Percentiles rank a stretch among this genome's conserved stretches.
Evolutionary conservation across 2,329 filamentous ascomycete species (phyloP).

Genomic region (Leptographium wingfieldii): DNA sequence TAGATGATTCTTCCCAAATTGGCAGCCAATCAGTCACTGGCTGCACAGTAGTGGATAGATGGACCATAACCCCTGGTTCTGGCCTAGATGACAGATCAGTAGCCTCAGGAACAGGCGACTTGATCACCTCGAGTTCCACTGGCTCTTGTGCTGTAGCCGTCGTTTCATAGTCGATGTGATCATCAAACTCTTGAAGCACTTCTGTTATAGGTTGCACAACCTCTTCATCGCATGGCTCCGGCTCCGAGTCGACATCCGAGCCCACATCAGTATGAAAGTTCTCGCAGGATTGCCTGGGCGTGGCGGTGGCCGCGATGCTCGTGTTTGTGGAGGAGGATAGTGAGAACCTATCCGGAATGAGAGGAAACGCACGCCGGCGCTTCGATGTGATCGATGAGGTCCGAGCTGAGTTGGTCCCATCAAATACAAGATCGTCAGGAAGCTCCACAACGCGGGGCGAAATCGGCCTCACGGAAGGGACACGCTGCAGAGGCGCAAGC

Average conservation of each 20-base stretch:
- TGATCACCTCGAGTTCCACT: neutral
- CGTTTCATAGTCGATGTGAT: neutral
- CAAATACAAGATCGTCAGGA: constrained; percentile 3
- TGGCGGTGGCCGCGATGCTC: neutral
- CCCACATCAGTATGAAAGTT: neutral
- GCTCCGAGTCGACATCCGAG: neutral
- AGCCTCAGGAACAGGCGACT: neutral
- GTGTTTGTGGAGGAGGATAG: neutral
- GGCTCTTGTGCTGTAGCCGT: neutral
- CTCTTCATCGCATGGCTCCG: neutral
- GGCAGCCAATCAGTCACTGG: neutral
- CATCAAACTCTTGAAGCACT: neutral
- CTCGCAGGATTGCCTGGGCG: neutral
- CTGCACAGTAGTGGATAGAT: neutral
- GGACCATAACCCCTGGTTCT: neutral
- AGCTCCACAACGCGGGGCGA: constrained; percentile 10
- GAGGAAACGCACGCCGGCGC: constrained; percentile 13
- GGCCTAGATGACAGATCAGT: neutral
- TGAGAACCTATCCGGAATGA: constrained; percentile 12
- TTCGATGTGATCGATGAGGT: neutral
- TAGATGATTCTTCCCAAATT: neutral
- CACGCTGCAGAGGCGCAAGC: neutral
- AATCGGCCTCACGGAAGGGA: neutral
- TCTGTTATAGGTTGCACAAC: neutral
- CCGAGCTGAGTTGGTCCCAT: neutral